Evolutionary conservation across 2,329 filamentous ascomycete species (phyloP).

Genomic region (Trichothecium sympodiale): DNA sequence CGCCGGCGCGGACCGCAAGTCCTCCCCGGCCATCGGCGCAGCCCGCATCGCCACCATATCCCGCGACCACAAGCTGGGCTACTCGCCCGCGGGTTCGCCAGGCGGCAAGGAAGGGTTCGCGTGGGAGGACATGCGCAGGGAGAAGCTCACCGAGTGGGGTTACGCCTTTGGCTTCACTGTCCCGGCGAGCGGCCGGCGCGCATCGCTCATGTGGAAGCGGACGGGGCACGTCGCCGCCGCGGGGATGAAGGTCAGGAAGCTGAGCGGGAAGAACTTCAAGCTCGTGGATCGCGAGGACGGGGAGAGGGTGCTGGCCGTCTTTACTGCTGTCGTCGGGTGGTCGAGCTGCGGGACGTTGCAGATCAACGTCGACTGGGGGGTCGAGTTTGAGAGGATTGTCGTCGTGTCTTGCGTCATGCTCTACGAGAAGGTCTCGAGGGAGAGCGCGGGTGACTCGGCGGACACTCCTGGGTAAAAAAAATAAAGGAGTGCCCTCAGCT

Average conservation of each 20-base stretch:
- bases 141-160: no score
- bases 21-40: no score
- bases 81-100: no score
- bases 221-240: background rate
- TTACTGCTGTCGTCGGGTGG: background rate
- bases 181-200: background rate
- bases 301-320: constrained; percentile 2
- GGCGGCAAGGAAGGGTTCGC: no score
- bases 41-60: no score
- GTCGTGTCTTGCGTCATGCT: constrained; percentile 2
- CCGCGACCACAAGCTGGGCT: no score
- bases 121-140: no score
- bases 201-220: constrained; percentile 1
- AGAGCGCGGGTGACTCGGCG: constrained; percentile 1
- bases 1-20: no score
- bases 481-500: no score
- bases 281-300: constrained; percentile 2
- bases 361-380: constrained; percentile 2
- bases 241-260: background rate
- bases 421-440: background rate
- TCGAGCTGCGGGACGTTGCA: constrained; percentile 3
- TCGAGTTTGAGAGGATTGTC: constrained; percentile 1
- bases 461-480: background rate
- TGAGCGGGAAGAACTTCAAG: constrained; percentile 1
- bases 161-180: background rate